Percentiles rank a stretch among this genome's conserved stretches.
Conservation (phyloP, 2,329 filamentous ascomycete genomes). For the Truncatella angustata region DNA sequence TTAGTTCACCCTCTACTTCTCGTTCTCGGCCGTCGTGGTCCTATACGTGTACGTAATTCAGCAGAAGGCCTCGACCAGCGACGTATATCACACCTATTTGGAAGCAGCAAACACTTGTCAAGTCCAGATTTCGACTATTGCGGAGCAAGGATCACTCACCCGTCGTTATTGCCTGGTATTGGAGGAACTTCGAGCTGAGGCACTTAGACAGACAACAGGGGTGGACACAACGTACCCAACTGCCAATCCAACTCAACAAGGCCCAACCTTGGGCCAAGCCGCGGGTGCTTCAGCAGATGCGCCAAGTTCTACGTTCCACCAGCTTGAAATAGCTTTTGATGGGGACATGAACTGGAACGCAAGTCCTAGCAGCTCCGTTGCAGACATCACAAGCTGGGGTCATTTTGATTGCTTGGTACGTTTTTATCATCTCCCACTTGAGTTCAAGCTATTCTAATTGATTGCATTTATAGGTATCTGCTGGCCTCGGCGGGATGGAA, state of each 20-base stretch:
- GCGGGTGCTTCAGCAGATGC: not conserved
- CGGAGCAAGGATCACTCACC: constrained; percentile 19
- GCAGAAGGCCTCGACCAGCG: constrained; percentile 10
- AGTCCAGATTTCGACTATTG: constrained; percentile 18
- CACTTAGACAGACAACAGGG: constrained; percentile 5
- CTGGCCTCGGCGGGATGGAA: not conserved
- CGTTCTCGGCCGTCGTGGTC: constrained; percentile 26
- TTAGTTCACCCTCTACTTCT: constrained; percentile 22
- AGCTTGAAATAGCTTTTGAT: not conserved
- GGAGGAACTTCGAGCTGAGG: constrained; percentile 22
- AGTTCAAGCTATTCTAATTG: not conserved
- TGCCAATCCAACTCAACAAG: not conserved
- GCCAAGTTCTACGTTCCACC: not conserved
- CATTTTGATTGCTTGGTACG: constrained; percentile 24
- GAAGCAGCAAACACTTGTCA: constrained; percentile 20
- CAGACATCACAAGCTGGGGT: constrained; percentile 23
- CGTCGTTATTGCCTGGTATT: constrained; percentile 25
- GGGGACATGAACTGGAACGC: constrained; percentile 13
- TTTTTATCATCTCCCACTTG: not conserved
- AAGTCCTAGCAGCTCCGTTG: constrained; percentile 11
- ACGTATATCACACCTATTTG: constrained; percentile 14
- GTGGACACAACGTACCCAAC: not conserved
- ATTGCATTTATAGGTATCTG: not conserved
- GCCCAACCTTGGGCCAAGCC: not conserved
- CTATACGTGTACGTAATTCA: constrained; percentile 28